phyloP scores from a whole-genome alignment of 73 alveolate species.

The Paramecium caudatum region DNA sequence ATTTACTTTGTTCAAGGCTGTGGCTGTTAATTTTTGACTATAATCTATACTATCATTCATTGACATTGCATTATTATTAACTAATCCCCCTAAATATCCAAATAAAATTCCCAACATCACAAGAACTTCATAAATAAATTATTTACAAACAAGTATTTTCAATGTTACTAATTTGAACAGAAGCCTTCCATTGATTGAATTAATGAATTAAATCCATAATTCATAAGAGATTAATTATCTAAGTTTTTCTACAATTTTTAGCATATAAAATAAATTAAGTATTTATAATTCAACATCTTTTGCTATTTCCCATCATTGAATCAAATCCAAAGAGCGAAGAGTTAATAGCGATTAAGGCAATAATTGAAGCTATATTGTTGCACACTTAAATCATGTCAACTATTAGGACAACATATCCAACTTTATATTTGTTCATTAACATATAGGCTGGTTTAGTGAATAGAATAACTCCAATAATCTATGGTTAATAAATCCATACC shows the following conservation, averaged over 20 bases:
- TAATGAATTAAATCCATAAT: background rate
- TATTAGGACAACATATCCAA: slow-evolving; percentile 59
- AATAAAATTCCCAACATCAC: background rate
- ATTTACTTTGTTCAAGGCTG: background rate
- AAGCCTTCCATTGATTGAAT: slow-evolving; percentile 37
- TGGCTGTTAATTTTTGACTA: background rate
- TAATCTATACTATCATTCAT: slow-evolving; percentile 12
- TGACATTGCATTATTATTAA: background rate
- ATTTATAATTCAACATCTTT: no score
- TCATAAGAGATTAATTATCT: background rate
- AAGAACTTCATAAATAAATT: background rate
- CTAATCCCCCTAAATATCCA: slow-evolving; percentile 6
- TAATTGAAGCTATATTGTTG: background rate
- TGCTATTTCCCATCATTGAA: no score
- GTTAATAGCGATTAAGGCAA: background rate
- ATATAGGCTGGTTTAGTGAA: slow-evolving; percentile 38
- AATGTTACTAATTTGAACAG: background rate
- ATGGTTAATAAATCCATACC: background rate
- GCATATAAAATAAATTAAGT: no score
- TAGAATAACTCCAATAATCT: slow-evolving; percentile 15
- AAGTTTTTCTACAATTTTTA: slow-evolving; percentile 45
- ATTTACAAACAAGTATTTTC: background rate
- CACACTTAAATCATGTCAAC: background rate
- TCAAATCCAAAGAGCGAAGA: slow-evolving; percentile 42
- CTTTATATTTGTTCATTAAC: slow-evolving; percentile 49